These are phyloP conservation scores for Peronospora belbahrii DNA, from an alignment of 352 stramenopile species.

Conservation along the genomic window DNA sequence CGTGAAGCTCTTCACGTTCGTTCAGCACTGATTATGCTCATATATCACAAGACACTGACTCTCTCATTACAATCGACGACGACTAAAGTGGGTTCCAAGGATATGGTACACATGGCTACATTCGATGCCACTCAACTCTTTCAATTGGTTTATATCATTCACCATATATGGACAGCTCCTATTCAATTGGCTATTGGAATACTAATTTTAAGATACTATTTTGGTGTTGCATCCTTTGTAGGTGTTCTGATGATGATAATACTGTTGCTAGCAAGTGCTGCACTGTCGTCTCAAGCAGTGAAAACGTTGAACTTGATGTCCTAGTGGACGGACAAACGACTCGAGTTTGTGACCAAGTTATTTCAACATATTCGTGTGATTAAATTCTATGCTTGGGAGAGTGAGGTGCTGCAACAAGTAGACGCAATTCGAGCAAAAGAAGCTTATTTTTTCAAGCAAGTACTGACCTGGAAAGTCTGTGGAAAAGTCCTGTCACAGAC, in stretches of 20 bases:
- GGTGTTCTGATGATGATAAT: conserved; percentile 54
- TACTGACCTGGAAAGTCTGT: conserved; percentile 47
- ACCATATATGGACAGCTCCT: conserved; percentile 57
- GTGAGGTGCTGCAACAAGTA: conserved; percentile 42
- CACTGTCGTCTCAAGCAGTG: conserved; percentile 33
- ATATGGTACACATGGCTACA: conserved; percentile 92
- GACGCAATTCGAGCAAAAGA: conserved; percentile 40
- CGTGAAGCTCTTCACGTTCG: conserved; percentile 58
- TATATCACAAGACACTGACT: conserved; percentile 50
- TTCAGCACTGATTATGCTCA: conserved; percentile 53
- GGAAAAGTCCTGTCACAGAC: conserved; percentile 41
- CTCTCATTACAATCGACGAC: conserved; percentile 57
- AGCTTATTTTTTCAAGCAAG: conserved; percentile 36
- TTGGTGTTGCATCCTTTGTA: conserved; percentile 44
- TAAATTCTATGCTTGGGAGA: conserved; percentile 78
- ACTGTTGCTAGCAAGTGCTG: conserved; percentile 33
- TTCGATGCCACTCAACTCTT: conserved; percentile 90
- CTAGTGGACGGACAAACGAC: conserved; percentile 39
- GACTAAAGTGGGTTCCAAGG: conserved; percentile 47
- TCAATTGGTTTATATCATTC: conserved; percentile 61
- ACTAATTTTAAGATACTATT: conserved; percentile 41
- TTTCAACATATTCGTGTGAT: conserved; percentile 59
- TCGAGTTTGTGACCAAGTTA: conserved; percentile 54
- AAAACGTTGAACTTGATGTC: conserved; percentile 35
- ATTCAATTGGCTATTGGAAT: conserved; percentile 51